Evolutionary conservation across 192 early-diverging fungal species (phyloP), one percentile per base, ranked within the genome.

Genomic region (Podila horticola): DNA sequence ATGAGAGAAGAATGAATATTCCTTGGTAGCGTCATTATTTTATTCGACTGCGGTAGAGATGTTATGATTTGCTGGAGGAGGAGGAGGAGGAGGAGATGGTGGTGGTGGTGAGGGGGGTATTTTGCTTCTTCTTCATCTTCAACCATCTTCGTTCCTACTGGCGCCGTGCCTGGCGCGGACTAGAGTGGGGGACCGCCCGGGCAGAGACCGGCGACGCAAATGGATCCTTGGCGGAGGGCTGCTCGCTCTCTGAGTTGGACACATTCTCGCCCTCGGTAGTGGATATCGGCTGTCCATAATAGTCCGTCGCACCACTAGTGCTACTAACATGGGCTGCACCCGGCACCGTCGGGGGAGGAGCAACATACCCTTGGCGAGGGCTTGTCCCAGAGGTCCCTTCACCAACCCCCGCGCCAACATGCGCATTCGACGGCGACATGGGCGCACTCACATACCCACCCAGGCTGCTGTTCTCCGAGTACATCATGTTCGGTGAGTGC

Each of bases 401-500:
- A 2, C 52, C 52, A 9, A 55, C 52, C 2, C 52, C 52, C 6
- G 22, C 11, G 3, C 41, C 13, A 36, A 36, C 2, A 3, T 45
- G 41, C 41, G 2, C 15, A 45, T 11, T 36, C 34, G 34, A 36
- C 34, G 34, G 34, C 34, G 34, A 45, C n/a, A 55, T 61, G 59
- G 63, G 34, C 41, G 19, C 8, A 10, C 66, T 60, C 20, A 74
- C 17, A 19, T 71, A 36, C 12, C 69, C 75, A 2, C 75, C 59
- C 10, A 79, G 51, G 33, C 69, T 66, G 28, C 75, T 63, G 9
- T 60, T 71, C 38, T 79, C 75, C 17, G 75, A 79, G 22, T 79
- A 79, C 19, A 71, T 64, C 50, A 79, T 71, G 28, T 79, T 79
- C 9, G 75, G 75, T 1, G 75, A 71, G 28, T 59, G 62, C 13